These are phyloP conservation scores for Corynespora cassiicola DNA, from an alignment of 2,329 filamentous ascomycete species.

Conservation along the genomic window DNA sequence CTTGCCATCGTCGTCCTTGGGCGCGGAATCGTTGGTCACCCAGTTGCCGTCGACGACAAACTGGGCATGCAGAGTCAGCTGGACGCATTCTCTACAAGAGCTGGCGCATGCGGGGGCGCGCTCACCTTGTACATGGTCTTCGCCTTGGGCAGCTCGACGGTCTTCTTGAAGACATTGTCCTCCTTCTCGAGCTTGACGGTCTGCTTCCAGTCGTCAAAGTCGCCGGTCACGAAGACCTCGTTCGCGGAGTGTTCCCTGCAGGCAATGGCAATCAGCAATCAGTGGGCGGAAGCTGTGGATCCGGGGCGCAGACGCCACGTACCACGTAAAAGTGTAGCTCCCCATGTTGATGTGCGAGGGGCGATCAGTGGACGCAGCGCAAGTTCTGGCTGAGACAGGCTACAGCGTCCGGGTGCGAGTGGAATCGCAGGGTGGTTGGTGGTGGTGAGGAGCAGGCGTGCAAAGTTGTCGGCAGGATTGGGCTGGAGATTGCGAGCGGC, in stretches of 20 bases:
- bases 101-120: constrained; percentile 1
- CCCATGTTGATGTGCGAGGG: constrained; percentile 58
- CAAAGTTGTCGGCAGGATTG: too few relatives aligned
- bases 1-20: constrained; percentile 80
- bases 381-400: constrained; percentile 33
- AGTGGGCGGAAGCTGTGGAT: constrained; percentile 24
- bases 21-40: constrained; percentile 81
- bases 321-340: constrained; percentile 76
- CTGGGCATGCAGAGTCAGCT: constrained; percentile 54
- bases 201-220: constrained; percentile 93
- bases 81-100: constrained; percentile 8
- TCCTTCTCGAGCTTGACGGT: constrained; percentile 81
- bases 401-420: constrained; percentile 23
- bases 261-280: too few relatives aligned
- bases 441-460: constrained; percentile 33
- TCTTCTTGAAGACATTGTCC: constrained; percentile 76
- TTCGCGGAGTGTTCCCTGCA: constrained; percentile 80
- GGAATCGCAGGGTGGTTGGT: constrained; percentile 31
- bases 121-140: constrained; percentile 96
- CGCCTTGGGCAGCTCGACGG: constrained; percentile 71
- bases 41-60: constrained; percentile 95
- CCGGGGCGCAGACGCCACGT: constrained; percentile 44
- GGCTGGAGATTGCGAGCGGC: constrained; percentile 26
- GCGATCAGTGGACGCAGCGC: constrained; percentile 22
- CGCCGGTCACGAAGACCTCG: constrained; percentile 93